Percentiles rank a stretch among this genome's conserved stretches.
Conservation (phyloP, 2,329 filamentous ascomycete species). For the Aspergillus versicolor region DNA sequence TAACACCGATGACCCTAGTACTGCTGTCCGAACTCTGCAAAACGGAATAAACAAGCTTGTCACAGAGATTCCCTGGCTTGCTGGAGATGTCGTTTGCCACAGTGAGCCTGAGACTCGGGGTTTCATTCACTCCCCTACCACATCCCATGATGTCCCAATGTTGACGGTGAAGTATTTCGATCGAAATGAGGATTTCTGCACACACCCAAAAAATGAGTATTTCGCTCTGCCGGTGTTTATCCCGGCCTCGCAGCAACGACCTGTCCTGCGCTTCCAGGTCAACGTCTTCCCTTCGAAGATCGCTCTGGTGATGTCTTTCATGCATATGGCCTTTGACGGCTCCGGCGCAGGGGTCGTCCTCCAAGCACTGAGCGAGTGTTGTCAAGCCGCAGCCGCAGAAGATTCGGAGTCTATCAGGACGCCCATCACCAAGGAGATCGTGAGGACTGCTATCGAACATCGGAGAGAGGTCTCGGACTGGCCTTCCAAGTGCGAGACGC, state of each 20-base stretch:
- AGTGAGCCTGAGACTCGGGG: background rate
- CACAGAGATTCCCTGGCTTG: constrained; percentile 6
- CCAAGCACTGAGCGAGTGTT: constrained; percentile 6
- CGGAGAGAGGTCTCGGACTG: constrained; percentile 1
- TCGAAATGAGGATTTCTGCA: background rate
- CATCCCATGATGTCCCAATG: constrained; percentile 1
- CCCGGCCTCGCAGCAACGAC: constrained; percentile 7
- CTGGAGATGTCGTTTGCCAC: background rate
- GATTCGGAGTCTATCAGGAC: background rate
- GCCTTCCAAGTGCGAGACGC: background rate
- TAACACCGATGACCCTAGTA: background rate
- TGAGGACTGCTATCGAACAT: background rate
- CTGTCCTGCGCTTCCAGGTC: constrained; percentile 13
- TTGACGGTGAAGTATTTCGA: constrained; percentile 2
- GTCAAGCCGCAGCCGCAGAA: background rate
- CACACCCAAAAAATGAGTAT: background rate
- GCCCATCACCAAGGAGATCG: background rate
- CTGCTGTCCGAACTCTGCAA: constrained; percentile 1
- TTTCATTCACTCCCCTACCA: background rate
- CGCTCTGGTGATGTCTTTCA: constrained; percentile 8
- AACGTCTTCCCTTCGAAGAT: constrained; percentile 12
- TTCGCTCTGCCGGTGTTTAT: background rate
- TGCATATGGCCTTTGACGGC: constrained; percentile 11
- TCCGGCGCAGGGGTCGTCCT: constrained; percentile 9
- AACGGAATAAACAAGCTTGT: constrained; percentile 3